Conservation (phyloP, 352 stramenopile species). For the Lagenidium giganteum region DNA sequence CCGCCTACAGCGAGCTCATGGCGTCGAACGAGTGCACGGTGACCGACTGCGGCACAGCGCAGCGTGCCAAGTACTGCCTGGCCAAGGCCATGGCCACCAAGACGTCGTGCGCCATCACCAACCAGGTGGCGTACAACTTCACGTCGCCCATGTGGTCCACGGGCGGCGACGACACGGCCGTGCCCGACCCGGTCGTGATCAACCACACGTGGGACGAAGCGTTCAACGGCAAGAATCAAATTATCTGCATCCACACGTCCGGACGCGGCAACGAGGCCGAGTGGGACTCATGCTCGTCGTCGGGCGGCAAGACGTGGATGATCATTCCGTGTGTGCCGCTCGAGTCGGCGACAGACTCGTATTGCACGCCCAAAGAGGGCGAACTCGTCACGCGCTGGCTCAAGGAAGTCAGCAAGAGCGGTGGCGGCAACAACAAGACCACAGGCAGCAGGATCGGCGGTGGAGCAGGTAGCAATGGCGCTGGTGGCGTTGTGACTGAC, state of each 20-base stretch:
- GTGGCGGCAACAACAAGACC: constrained; percentile 8
- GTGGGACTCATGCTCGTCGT: not conserved
- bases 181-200: not conserved
- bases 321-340: constrained; percentile 17
- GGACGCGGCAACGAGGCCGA: not conserved
- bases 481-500: constrained; percentile 10
- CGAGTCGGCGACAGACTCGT: not conserved
- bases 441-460: not conserved
- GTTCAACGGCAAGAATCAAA: constrained; percentile 7
- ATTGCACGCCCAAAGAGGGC: not conserved
- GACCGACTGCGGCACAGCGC: constrained; percentile 13
- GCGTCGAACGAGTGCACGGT: constrained; percentile 7
- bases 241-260: constrained; percentile 19
- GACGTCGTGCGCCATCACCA: constrained; percentile 6
- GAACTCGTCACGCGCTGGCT: constrained; percentile 7
- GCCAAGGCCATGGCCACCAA: constrained; percentile 25
- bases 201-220: constrained; percentile 3
- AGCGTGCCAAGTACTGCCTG: constrained; percentile 16
- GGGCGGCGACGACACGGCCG: not conserved
- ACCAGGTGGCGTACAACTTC: constrained; percentile 5
- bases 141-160: constrained; percentile 7
- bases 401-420: no score
- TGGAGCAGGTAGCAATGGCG: constrained; percentile 12
- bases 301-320: not conserved
- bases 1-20: not conserved